phyloP scores from a whole-genome alignment of 2,329 filamentous ascomycete genomes.

The Botrytis fragariae region DNA sequence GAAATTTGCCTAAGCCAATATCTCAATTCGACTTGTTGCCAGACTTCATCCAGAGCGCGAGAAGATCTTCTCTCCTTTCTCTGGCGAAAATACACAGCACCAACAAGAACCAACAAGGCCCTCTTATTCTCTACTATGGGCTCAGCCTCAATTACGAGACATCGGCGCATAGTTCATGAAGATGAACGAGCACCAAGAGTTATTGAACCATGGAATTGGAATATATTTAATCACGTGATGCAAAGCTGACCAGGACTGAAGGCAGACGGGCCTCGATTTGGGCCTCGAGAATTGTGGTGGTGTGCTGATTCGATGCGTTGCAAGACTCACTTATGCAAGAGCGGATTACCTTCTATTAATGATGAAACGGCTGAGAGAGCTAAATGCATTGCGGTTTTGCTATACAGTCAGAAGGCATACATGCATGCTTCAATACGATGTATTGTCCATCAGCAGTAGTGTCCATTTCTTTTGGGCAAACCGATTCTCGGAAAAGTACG shows the following conservation, averaged over 20 bases:
- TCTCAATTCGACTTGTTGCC: background rate
- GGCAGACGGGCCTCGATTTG: conserved; percentile 20
- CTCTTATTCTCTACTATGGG: background rate
- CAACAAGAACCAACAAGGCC: conserved; percentile 2
- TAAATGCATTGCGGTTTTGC: background rate
- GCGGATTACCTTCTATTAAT: background rate
- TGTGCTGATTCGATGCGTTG: conserved; percentile 13
- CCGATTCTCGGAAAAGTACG: background rate
- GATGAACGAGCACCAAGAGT: background rate
- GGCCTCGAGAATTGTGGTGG: conserved; percentile 11
- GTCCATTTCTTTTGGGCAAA: background rate
- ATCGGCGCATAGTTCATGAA: background rate
- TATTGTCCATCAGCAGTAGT: background rate
- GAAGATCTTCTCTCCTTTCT: conserved; percentile 9
- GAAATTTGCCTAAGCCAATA: background rate
- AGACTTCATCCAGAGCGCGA: background rate
- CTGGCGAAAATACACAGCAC: background rate
- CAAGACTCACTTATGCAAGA: background rate
- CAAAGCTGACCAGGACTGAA: conserved; percentile 1
- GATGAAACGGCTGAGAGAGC: conserved; percentile 5
- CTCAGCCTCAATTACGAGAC: conserved; percentile 2
- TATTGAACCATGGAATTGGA: conserved; percentile 7
- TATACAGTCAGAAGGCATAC: background rate
- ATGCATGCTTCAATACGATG: background rate
- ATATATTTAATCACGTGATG: conserved; percentile 10